Evolutionary conservation across 148 eudicot genomes (phyloP), one percentile per base, ranked within the genome.

Genomic region (Camellia japonica): DNA sequence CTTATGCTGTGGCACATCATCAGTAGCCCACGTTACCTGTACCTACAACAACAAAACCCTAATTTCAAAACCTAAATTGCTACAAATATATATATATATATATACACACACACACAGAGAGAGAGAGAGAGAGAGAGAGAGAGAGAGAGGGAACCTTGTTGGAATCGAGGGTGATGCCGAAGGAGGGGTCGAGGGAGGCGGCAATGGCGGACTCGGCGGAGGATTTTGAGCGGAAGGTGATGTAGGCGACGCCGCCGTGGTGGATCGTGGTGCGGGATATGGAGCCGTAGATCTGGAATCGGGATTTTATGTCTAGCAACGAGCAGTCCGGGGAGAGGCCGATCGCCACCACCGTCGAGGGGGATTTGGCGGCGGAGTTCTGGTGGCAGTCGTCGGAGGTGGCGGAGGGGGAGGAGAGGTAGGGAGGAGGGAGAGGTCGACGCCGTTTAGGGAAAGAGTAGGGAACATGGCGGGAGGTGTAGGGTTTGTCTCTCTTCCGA

Each of bases 251-350:
- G 54, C 38, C 38, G 38, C 91, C 94, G 6, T 82, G 80, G 61
- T 73, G 87, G 83, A 89, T 82, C 18, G 89, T 82, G 52, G 91
- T 86, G 30, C 91, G 86, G 2, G 91, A 89, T 14, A 89, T 81
- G 51, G 87, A 75, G 15, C 97, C 97, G 82, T 93, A 95, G 86
- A 95, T 87, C 88, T 95, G 93, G 84, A 95, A 93, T 14, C 97
- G 87, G 56, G 97, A 85, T 76, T 90, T 95, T 58, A 95, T 86
- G 83, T 95, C 97, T 44, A 95, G 75, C 18, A 93, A 88, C 2
- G 97, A 95, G 88, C 92, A 89, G 47, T 79, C 90, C 3, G 83
- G 10, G 7, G 97, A 89, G 16, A 95, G 83, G 46, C 98, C 98
- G 65, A 85, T 82, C 10, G 93, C 88, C 3, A 91, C 85, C 18